phyloP scores from a whole-genome alignment of 148 eudicot species.

The Beta vulgaris region DNA sequence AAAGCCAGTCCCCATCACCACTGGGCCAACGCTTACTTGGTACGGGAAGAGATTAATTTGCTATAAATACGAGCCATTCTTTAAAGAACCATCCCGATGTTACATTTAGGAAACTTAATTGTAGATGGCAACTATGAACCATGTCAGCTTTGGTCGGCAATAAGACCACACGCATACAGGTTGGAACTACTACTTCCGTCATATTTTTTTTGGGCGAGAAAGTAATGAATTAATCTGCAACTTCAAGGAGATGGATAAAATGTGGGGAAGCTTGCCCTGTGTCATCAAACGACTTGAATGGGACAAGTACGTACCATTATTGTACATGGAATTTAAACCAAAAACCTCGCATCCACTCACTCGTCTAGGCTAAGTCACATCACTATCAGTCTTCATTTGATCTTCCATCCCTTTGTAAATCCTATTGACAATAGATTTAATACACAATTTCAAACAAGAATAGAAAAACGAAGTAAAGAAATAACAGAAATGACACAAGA shows the following conservation, averaged over 20 bases:
- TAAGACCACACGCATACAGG: slow-evolving; percentile 16
- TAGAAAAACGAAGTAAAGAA: too few species aligned
- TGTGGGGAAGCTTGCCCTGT: background rate
- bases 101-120: background rate
- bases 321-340: slow-evolving; percentile 14
- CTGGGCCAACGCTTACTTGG: too few species aligned
- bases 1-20: too few species aligned
- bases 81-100: background rate
- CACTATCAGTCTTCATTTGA: background rate
- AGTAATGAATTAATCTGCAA: background rate
- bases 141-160: slow-evolving; percentile 14
- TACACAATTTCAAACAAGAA: too few species aligned
- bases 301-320: slow-evolving; percentile 5
- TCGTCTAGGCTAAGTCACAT: background rate
- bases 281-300: background rate
- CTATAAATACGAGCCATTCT: too few species aligned
- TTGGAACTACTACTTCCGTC: slow-evolving; percentile 1
- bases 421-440: too few species aligned
- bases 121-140: background rate
- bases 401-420: background rate
- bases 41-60: too few species aligned
- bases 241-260: background rate
- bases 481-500: too few species aligned
- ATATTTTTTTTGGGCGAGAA: slow-evolving; percentile 1
- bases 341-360: slow-evolving; percentile 25